Evolutionary conservation across 495 filamentous ascomycete genomes (phyloP).

Genomic region (Penicillium turbatum): DNA sequence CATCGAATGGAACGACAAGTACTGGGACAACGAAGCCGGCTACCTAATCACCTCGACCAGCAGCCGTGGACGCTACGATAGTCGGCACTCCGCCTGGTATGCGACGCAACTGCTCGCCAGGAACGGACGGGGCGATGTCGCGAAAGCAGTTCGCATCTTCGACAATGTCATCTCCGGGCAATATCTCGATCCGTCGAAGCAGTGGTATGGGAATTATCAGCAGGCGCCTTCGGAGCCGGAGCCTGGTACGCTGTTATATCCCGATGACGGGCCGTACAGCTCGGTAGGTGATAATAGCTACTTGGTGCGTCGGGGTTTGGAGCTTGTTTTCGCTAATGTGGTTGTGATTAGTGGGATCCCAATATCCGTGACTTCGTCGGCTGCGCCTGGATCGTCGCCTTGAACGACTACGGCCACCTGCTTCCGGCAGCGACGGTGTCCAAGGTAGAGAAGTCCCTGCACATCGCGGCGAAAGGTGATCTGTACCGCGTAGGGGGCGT

Average conservation of each 20-base stretch:
- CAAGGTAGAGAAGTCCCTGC: conserved; percentile 30
- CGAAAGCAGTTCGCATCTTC: conserved; percentile 34
- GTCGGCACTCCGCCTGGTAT: conserved; percentile 38
- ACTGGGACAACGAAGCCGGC: conserved; percentile 16
- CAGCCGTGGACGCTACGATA: conserved; percentile 24
- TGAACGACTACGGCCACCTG: conserved; percentile 36
- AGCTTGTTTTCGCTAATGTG: conserved; percentile 19
- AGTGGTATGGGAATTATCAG: conserved; percentile 42
- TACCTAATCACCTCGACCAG: conserved; percentile 14
- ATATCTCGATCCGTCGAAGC: conserved; percentile 29
- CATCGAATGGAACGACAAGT: conserved; percentile 21
- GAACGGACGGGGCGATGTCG: conserved; percentile 33
- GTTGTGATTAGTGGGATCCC: conserved; percentile 38
- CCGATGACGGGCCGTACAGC: conserved; percentile 16
- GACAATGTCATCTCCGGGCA: conserved; percentile 38
- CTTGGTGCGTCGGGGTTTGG: neutral
- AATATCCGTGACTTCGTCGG: conserved; percentile 44
- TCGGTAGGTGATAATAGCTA: conserved; percentile 6
- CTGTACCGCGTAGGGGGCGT: conserved; percentile 41
- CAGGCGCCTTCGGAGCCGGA: conserved; percentile 36
- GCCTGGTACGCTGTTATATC: conserved; percentile 33
- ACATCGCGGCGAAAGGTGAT: conserved; percentile 37
- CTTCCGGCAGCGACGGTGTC: conserved; percentile 23
- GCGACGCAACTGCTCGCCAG: conserved; percentile 35
- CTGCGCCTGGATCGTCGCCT: conserved; percentile 34